Evolutionary conservation across 352 stramenopile species (phyloP).

Genomic region (Phytophthora quininea): DNA sequence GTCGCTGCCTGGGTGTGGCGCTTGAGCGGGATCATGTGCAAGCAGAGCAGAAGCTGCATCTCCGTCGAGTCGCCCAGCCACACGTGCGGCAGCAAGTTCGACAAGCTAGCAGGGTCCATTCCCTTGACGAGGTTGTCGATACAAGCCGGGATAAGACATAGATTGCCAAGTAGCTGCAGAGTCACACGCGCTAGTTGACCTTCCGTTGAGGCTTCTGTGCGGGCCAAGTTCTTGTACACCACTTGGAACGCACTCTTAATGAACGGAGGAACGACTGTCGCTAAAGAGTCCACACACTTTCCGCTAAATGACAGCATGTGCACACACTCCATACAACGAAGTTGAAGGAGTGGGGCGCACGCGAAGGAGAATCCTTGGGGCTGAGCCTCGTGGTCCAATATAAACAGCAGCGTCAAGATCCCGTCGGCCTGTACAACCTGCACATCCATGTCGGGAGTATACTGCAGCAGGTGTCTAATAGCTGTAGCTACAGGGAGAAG

Average conservation of each 20-base stretch:
- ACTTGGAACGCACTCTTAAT: constrained; percentile 87
- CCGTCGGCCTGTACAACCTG: constrained; percentile 82
- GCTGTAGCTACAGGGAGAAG: constrained; percentile 81
- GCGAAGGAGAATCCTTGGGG: constrained; percentile 82
- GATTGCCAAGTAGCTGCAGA: constrained; percentile 82
- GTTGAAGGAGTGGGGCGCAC: constrained; percentile 71
- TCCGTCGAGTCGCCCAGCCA: constrained; percentile 82
- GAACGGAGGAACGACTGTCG: constrained; percentile 78
- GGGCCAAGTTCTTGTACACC: constrained; percentile 83
- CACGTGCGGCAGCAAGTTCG: constrained; percentile 73
- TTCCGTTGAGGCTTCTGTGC: constrained; percentile 81
- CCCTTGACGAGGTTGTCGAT: constrained; percentile 89
- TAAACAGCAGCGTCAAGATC: constrained; percentile 70
- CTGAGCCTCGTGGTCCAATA: constrained; percentile 84
- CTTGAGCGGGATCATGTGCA: constrained; percentile 91
- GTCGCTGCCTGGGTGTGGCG: constrained; percentile 86
- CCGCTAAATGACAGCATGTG: constrained; percentile 90
- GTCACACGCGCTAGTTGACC: constrained; percentile 81
- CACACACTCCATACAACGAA: constrained; percentile 86
- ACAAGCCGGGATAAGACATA: constrained; percentile 85
- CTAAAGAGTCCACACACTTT: constrained; percentile 78
- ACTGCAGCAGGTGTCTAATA: constrained; percentile 84
- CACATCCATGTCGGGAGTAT: constrained; percentile 83
- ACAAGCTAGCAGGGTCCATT: constrained; percentile 81
- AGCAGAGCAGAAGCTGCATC: constrained; percentile 82